Evolutionary conservation across 2,329 filamentous ascomycete species (phyloP), one percentile per base, ranked within the genome.

Genomic region (Arthroderma sp.): DNA sequence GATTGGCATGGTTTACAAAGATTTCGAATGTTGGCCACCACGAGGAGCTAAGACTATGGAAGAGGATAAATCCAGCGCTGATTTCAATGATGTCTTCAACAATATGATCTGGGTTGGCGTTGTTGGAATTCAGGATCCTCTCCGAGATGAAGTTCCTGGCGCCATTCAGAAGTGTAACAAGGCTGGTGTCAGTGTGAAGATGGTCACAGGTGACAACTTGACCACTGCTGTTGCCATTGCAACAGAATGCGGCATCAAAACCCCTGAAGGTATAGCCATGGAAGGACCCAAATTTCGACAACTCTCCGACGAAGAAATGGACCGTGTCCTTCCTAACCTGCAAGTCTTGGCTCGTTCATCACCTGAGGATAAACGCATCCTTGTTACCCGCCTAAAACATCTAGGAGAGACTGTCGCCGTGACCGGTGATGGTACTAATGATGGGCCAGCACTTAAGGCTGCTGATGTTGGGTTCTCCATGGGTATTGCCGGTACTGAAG

Each of bases 101-200:
- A 77, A 87, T 56, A 88, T 91, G 81, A 83, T 80, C 3, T 87
- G 89, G 73, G 73, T 89, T 62, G 82, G 83, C 17, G 75, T 88
- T 41, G 83, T 87, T 53, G 86, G 85, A 63, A 88, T 89, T 65
- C 84, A 88, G 66, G 86, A 89, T 68, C 86, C 86, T 35, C 79
- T 88, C 17, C 77, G 86, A 57, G 77, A 79, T 4, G 84, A 84
- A 62, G 86, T 88, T 21, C 77, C 81, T 13, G 78, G 81, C 52
- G 85, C 86, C 47, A 86, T 89, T 56, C 74, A 76, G 59, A 81
- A 81, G 65, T 87, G 85, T 61, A 80, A 84, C 62, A 77, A 76
- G 25, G 86, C 86, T 17, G 85, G 85, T 56, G 85, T 89, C 15
- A 77, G 81, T 57, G 84, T 87, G 52, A 84, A 85, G 63, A 87